Conservation (phyloP, 495 filamentous ascomycete genomes). For the Penicillium argentinense region DNA sequence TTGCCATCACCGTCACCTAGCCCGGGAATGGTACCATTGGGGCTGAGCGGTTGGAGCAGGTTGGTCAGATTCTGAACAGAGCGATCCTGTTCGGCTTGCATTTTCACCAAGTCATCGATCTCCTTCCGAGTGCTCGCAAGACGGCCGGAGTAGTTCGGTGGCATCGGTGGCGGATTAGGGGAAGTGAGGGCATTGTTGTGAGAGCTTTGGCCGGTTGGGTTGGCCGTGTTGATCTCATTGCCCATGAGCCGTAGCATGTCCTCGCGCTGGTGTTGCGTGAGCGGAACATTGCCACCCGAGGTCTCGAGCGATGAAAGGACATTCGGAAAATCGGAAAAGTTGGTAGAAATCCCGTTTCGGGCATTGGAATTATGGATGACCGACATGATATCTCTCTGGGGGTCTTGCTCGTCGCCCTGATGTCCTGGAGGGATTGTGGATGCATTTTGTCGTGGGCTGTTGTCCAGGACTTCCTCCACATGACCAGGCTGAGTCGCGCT, state of each 20-base stretch:
- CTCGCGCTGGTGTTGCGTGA: slow-evolving; percentile 75
- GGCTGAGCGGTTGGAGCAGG: slow-evolving; percentile 73
- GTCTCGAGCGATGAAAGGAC: slow-evolving; percentile 71
- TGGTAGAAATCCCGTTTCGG: slow-evolving; percentile 48
- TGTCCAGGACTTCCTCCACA: slow-evolving; percentile 47
- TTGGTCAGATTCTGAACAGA: slow-evolving; percentile 70
- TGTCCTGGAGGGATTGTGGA: slow-evolving; percentile 17
- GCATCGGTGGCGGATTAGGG: slow-evolving; percentile 59
- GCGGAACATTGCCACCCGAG: slow-evolving; percentile 59
- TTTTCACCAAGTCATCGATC: slow-evolving; percentile 69
- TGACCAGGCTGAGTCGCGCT: slow-evolving; percentile 35
- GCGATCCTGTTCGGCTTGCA: slow-evolving; percentile 70
- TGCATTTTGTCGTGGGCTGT: slow-evolving; percentile 33
- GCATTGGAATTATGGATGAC: slow-evolving; percentile 81
- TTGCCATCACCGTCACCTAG: slow-evolving; percentile 50
- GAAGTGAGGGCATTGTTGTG: slow-evolving; percentile 58
- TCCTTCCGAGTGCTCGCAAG: slow-evolving; percentile 66
- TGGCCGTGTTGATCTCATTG: slow-evolving; percentile 38
- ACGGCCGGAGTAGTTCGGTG: slow-evolving; percentile 49
- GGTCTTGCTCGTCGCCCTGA: slow-evolving; percentile 26
- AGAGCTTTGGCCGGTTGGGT: slow-evolving; percentile 24
- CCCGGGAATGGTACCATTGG: slow-evolving; percentile 77
- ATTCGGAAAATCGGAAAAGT: slow-evolving; percentile 66
- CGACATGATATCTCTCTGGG: slow-evolving; percentile 79
- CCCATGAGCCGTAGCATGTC: slow-evolving; percentile 81